phyloP scores from a whole-genome alignment of 805 yeast species.

The Ogataea ramenticola region DNA sequence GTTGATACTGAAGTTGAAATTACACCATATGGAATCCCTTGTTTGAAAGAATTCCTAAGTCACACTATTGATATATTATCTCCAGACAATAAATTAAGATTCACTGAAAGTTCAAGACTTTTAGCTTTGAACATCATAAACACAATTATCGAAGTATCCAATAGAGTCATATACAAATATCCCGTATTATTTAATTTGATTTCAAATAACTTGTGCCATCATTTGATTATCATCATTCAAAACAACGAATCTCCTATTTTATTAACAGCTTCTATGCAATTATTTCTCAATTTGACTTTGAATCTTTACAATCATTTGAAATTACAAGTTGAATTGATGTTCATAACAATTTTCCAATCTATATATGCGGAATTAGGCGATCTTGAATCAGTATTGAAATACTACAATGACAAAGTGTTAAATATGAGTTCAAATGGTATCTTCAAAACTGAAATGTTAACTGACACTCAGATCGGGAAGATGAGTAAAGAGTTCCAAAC shows the following conservation, averaged over 20 bases:
- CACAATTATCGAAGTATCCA: conserved; percentile 77
- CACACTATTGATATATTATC: conserved; percentile 74
- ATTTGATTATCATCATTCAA: conserved; percentile 73
- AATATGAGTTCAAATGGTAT: conserved; percentile 19
- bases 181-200: conserved; percentile 60
- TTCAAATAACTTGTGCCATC: conserved; percentile 79
- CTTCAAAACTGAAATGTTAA: conserved; percentile 17
- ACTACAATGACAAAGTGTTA: conserved; percentile 22
- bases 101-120: conserved; percentile 79
- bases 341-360: conserved; percentile 52
- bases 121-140: conserved; percentile 73
- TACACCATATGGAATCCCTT: conserved; percentile 52
- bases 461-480: conserved; percentile 21
- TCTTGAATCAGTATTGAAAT: conserved; percentile 19
- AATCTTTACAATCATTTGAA: conserved; percentile 61
- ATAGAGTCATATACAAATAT: conserved; percentile 52
- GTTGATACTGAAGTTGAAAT: conserved; percentile 10
- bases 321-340: conserved; percentile 72
- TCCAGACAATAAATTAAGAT: conserved; percentile 75
- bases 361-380: conserved; percentile 19
- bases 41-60: conserved; percentile 70
- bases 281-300: conserved; percentile 65
- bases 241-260: conserved; percentile 64
- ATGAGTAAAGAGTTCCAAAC: conserved; percentile 34
- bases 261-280: conserved; percentile 66